These are phyloP conservation scores for Exophiala mesophila DNA, from an alignment of 2,329 filamentous ascomycete genomes.

Conservation along the genomic window DNA sequence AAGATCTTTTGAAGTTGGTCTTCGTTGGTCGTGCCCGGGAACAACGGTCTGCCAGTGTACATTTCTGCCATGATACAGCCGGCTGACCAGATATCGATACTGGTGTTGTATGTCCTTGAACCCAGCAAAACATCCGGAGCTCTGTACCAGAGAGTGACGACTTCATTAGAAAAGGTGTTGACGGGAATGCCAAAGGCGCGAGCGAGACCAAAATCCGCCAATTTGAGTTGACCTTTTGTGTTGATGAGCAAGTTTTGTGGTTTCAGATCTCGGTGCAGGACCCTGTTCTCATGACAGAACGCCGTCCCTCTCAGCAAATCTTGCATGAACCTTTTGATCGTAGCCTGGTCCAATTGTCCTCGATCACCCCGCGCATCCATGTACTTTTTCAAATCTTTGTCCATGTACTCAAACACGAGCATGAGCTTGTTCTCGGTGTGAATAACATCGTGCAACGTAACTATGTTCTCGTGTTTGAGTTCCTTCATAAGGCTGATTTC, in stretches of 20 bases:
- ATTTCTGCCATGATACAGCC: conserved; percentile 99
- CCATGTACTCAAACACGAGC: conserved; percentile 99
- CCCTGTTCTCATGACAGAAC: conserved; percentile 95
- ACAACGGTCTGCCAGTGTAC: conserved; percentile 92
- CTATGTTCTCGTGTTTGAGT: conserved; percentile 97
- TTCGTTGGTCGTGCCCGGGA: conserved; percentile 96
- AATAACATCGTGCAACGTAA: conserved; percentile 95
- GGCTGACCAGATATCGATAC: conserved; percentile 98
- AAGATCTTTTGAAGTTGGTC: conserved; percentile 97
- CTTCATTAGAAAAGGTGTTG: conserved; percentile 85
- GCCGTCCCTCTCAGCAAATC: conserved; percentile 93
- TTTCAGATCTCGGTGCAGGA: conserved; percentile 89
- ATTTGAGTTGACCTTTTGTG: conserved; percentile 79
- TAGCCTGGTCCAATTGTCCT: conserved; percentile 78
- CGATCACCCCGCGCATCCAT: conserved; percentile 93
- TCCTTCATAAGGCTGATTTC: conserved; percentile 99
- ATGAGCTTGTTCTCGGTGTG: conserved; percentile 99
- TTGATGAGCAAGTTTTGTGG: conserved; percentile 87
- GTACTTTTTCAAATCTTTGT: conserved; percentile 96
- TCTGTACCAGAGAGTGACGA: conserved; percentile 58
- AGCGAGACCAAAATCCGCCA: conserved; percentile 85
- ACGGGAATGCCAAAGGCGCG: conserved; percentile 87
- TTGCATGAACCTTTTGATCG: conserved; percentile 99
- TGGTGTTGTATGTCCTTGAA: conserved; percentile 96
- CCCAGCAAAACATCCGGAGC: conserved; percentile 93